A percentile compares a stretch with the other conserved stretches of the same genome.
Conservation (phyloP, 2,329 filamentous ascomycete species). For the Akanthomyces dipterigenus region DNA sequence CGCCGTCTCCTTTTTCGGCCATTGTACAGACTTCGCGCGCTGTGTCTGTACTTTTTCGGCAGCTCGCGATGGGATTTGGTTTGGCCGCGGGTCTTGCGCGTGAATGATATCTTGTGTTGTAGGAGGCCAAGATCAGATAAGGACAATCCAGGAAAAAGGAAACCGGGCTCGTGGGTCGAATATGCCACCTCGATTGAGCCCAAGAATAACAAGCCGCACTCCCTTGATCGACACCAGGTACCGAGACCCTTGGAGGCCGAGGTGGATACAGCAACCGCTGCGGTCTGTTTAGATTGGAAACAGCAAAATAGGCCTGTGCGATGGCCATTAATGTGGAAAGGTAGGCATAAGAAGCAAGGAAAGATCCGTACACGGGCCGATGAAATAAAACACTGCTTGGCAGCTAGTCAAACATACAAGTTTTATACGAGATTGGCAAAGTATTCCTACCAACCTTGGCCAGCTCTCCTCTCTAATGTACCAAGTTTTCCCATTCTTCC, state of each 20-base stretch:
- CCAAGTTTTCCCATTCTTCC: too few relatives aligned
- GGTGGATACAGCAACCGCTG: slow-evolving; percentile 1
- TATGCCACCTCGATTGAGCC: not conserved
- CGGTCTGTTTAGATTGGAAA: not conserved
- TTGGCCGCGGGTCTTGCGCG: not conserved
- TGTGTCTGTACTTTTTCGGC: not conserved
- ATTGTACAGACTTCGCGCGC: not conserved
- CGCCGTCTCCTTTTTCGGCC: not conserved
- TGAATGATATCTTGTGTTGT: not conserved
- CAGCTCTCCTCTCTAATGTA: too few relatives aligned
- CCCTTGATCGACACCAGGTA: not conserved
- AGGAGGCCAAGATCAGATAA: slow-evolving; percentile 5
- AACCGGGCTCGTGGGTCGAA: not conserved
- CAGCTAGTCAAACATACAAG: not conserved
- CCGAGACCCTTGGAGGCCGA: not conserved
- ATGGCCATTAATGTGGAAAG: slow-evolving; percentile 6
- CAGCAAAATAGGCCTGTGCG: not conserved
- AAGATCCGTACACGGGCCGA: not conserved
- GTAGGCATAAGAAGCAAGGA: not conserved
- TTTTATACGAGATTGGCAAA: not conserved
- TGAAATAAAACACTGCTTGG: not conserved
- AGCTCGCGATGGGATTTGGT: not conserved
- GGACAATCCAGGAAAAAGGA: not conserved
- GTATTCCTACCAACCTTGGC: too few relatives aligned
- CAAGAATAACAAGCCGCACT: not conserved